These are phyloP conservation scores for Verticillium albo-atrum DNA, from an alignment of 2,329 filamentous ascomycete species.

Conservation along the genomic window DNA sequence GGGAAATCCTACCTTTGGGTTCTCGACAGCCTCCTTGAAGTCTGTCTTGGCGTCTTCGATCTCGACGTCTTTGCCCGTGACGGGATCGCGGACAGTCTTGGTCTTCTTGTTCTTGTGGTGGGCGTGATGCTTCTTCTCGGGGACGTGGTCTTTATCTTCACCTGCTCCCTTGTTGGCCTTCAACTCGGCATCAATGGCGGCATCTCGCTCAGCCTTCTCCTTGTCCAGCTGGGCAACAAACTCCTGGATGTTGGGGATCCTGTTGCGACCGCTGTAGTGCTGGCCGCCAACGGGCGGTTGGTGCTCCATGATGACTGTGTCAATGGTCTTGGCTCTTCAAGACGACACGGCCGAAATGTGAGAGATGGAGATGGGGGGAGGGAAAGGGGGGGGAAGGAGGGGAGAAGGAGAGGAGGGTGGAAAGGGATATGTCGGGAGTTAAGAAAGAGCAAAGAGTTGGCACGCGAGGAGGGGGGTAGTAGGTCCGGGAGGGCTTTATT, in stretches of 20 bases:
- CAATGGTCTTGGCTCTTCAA: background rate
- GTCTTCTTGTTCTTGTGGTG: constrained; percentile 42
- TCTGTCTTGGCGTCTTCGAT: constrained; percentile 77
- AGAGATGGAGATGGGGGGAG: background rate
- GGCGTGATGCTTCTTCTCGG: constrained; percentile 22
- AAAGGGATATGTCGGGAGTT: background rate
- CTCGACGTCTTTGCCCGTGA: constrained; percentile 78
- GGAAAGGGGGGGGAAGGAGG: background rate
- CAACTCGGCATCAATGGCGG: constrained; percentile 58
- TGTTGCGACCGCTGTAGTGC: constrained; percentile 79
- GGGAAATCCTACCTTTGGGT: constrained; percentile 56
- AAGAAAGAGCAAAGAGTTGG: constrained; percentile 5
- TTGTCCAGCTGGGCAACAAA: constrained; percentile 75
- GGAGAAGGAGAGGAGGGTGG: background rate
- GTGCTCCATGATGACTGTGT: constrained; percentile 14
- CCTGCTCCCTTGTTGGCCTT: constrained; percentile 29
- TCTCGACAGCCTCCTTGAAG: constrained; percentile 63
- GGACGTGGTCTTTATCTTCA: constrained; percentile 36
- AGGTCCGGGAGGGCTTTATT: background rate
- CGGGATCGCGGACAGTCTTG: constrained; percentile 78
- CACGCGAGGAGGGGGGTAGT: background rate
- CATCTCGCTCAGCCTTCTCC: constrained; percentile 74
- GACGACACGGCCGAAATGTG: background rate
- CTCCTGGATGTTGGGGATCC: constrained; percentile 81
- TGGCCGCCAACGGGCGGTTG: constrained; percentile 45